Conservation (phyloP, 75 land plant genomes). For the Sequoiadendron giganteum region DNA sequence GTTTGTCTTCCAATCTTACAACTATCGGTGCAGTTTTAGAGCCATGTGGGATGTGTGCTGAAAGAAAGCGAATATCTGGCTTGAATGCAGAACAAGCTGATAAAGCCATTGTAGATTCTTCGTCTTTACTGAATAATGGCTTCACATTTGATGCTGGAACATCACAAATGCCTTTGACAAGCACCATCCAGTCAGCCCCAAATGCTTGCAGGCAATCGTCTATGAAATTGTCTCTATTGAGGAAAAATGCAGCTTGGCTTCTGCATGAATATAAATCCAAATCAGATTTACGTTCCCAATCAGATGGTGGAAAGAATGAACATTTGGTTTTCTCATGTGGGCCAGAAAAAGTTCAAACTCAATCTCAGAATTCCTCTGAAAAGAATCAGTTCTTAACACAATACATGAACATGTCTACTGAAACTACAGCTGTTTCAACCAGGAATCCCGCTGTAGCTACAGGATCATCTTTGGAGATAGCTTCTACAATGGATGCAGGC, state of each 20-base stretch:
- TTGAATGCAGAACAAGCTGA: neutral
- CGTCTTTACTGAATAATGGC: neutral
- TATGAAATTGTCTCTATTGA: constrained; percentile 35
- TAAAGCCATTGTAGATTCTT: neutral
- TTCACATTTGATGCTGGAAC: constrained; percentile 7
- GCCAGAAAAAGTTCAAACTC: constrained; percentile 27
- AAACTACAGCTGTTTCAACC: neutral
- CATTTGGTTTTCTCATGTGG: constrained; percentile 17
- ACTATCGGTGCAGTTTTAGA: neutral
- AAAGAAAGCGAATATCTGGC: neutral
- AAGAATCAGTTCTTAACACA: constrained; percentile 5
- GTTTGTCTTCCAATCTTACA: neutral
- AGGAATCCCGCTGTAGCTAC: constrained; percentile 7
- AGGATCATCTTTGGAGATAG: constrained; percentile 19
- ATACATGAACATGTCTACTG: neutral
- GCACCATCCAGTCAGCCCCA: neutral
- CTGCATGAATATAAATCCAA: neutral
- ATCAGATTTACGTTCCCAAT: neutral
- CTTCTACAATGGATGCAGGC: constrained; percentile 9
- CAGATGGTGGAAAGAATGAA: neutral
- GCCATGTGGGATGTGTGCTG: constrained; percentile 23
- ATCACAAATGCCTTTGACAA: neutral
- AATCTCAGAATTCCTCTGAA: constrained; percentile 17
- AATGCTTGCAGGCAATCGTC: constrained; percentile 16
- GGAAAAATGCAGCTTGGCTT: constrained; percentile 36